Evolutionary conservation across 2,329 filamentous ascomycete genomes (phyloP), one percentile per base, ranked within the genome.

Genomic region (Aureobasidium zeae): DNA sequence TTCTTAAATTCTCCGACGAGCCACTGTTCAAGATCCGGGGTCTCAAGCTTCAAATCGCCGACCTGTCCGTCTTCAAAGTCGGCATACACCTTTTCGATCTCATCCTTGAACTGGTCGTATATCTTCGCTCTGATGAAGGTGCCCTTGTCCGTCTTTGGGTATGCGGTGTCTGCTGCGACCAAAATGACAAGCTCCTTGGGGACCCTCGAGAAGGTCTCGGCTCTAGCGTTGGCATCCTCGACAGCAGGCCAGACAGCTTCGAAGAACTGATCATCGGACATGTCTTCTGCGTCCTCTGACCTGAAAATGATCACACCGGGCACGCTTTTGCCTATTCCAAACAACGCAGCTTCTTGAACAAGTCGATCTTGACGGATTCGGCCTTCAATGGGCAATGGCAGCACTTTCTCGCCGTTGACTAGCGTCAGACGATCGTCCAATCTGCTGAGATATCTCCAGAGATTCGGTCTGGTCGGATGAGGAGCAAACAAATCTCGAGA

Each of bases 331-430:
- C 70, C 73, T 1, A 69, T 66, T 0, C 77, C 77, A 48, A 79
- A 77, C 0, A 77, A 68, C 2, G 78, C 63, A 0, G 70, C 71
- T 47, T 81, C 77, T 12, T 68, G 62, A 0, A 81, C 72, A 0
- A 70, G 57, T 3, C 64, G 59, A 36, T 73, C 63, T 41, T 75
- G 68, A 7, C 74, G 63, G 5, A 80, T 69, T 0, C 66, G 63
- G 3, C 71, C 68, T 54, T 82, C 79, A 28, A 70, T 64, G 0
- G 63, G 59, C 5, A 72, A 57, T 0, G 69, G 69, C 15, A 68
- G 61, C 1, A 68, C 67, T 46, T 73, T 73, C 53, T 73, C 69
- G 7, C 69, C 70, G 42, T 72, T 73, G 4, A 68, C 57, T 5
- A 73, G 54, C 0, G 66, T 65, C 9, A 73, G 54, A 4, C 64